A percentile compares a stretch with the other conserved stretches of the same genome.
Evolutionary conservation across 2,329 filamentous ascomycete genomes (phyloP).

Genomic region (Penicillium occitanis): DNA sequence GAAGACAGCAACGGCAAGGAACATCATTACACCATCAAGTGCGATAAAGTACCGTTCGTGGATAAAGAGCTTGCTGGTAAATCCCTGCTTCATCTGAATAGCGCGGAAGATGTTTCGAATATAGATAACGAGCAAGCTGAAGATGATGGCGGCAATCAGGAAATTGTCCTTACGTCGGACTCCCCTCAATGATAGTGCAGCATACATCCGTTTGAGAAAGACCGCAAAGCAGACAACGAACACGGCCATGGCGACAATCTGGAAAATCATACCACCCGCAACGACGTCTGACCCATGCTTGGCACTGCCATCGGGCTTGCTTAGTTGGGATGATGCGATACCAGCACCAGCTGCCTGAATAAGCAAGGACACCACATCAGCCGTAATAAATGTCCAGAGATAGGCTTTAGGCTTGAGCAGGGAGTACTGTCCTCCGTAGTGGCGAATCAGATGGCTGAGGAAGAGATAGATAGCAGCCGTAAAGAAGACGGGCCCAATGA

Average conservation of each 20-base stretch:
- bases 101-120: slow-evolving; percentile 52
- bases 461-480: slow-evolving; percentile 53
- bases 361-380: slow-evolving; percentile 54
- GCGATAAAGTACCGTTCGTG: slow-evolving; percentile 51
- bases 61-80: slow-evolving; percentile 51
- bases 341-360: slow-evolving; percentile 58
- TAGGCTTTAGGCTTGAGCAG: slow-evolving; percentile 43
- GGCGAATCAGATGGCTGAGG: slow-evolving; percentile 48
- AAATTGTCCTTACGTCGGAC: neutral
- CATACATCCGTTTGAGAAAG: neutral
- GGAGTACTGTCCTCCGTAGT: slow-evolving; percentile 46
- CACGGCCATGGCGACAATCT: slow-evolving; percentile 55
- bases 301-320: slow-evolving; percentile 47
- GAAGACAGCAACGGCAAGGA: slow-evolving; percentile 47
- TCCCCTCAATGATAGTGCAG: neutral
- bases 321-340: slow-evolving; percentile 48
- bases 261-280: slow-evolving; percentile 58
- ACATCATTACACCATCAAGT: slow-evolving; percentile 52
- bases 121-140: slow-evolving; percentile 48
- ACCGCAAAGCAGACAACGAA: slow-evolving; percentile 45
- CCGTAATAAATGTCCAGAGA: slow-evolving; percentile 32
- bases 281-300: slow-evolving; percentile 50
- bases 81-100: slow-evolving; percentile 52
- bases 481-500: slow-evolving; percentile 51
- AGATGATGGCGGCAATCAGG: slow-evolving; percentile 38